phyloP scores from a whole-genome alignment of 83 land plant species.

The Thuja plicata region DNA sequence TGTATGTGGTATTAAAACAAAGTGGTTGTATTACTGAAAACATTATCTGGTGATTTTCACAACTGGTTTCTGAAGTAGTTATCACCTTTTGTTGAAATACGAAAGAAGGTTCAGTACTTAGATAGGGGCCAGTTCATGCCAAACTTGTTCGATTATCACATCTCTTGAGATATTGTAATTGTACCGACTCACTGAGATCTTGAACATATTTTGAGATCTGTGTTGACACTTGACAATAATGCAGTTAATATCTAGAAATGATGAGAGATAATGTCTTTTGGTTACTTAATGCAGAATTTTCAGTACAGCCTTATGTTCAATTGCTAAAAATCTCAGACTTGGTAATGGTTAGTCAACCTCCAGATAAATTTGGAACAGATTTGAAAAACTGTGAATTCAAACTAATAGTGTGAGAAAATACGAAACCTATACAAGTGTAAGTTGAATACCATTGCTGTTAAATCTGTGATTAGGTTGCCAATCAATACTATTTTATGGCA shows the following conservation, averaged over 20 bases:
- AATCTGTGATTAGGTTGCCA: neutral
- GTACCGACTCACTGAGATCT: neutral
- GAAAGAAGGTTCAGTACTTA: neutral
- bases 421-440: neutral
- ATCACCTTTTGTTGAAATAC: neutral
- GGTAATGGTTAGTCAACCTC: neutral
- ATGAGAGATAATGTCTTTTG: neutral
- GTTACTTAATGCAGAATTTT: neutral
- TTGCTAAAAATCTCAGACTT: neutral
- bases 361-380: neutral
- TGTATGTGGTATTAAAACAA: neutral
- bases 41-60: neutral
- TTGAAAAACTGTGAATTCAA: neutral
- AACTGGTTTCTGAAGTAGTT: neutral
- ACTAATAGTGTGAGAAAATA: neutral
- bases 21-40: neutral
- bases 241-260: neutral
- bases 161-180: neutral
- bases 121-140: neutral
- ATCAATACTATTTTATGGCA: neutral
- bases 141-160: neutral
- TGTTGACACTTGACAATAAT: neutral
- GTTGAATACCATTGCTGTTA: neutral
- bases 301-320: neutral
- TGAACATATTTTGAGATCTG: neutral